Percentiles rank a stretch among this genome's conserved stretches.
Conservation (phyloP, 1,139 yeast genomes). For the Suhomyces ambrosiae region DNA sequence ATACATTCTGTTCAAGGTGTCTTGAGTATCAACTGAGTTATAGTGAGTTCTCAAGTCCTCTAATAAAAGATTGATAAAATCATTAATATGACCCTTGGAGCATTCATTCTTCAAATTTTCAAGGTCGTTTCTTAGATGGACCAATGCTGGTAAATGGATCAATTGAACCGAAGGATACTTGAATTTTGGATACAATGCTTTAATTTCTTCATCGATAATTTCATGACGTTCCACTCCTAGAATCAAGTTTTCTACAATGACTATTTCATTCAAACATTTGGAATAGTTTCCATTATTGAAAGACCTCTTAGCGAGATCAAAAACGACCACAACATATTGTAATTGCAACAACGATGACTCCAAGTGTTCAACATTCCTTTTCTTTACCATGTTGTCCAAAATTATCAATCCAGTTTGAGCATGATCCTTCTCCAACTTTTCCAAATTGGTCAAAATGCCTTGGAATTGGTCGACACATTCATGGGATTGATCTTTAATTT, state of each 20-base stretch:
- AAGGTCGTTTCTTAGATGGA: conserved; percentile 53
- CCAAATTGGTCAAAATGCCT: conserved; percentile 44
- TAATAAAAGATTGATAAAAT: conserved; percentile 56
- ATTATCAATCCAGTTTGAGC: conserved; percentile 56
- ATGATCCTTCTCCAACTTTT: conserved; percentile 48
- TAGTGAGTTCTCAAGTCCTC: conserved; percentile 64
- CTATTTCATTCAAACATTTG: conserved; percentile 54
- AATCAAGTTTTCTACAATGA: conserved; percentile 58
- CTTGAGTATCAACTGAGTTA: conserved; percentile 47
- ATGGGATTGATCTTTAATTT: conserved; percentile 59
- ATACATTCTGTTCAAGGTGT: conserved; percentile 55
- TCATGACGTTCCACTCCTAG: conserved; percentile 47
- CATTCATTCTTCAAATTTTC: conserved; percentile 56
- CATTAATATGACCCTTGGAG: conserved; percentile 65
- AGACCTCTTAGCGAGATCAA: conserved; percentile 56
- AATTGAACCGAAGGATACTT: conserved; percentile 54
- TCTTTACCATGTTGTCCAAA: conserved; percentile 53
- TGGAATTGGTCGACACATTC: conserved; percentile 53
- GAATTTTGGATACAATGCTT: conserved; percentile 45
- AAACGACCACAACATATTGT: conserved; percentile 47
- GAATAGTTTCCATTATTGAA: conserved; percentile 43
- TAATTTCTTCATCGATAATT: conserved; percentile 24
- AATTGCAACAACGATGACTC: conserved; percentile 71
- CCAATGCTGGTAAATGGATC: conserved; percentile 58
- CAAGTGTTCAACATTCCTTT: conserved; percentile 61